Evolutionary conservation across 2,329 filamentous ascomycete genomes (phyloP).

Genomic region (Sclerotinia spermophila): DNA sequence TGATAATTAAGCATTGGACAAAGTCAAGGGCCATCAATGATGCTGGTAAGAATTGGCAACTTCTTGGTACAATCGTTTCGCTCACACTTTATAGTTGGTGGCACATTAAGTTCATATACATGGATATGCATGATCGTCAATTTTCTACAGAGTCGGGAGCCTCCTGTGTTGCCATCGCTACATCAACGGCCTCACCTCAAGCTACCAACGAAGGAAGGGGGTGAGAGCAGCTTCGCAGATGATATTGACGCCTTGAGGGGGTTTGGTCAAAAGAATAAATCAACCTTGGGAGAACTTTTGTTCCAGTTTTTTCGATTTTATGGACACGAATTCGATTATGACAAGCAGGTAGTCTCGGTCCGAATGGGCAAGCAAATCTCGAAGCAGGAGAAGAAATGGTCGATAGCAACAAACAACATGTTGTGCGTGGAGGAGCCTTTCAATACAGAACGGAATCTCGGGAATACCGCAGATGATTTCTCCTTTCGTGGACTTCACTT

Average conservation of each 20-base stretch:
- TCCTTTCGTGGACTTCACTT: slow-evolving; percentile 88
- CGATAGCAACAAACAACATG: slow-evolving; percentile 72
- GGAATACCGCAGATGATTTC: slow-evolving; percentile 93
- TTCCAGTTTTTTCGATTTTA: slow-evolving; percentile 97
- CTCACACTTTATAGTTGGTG: slow-evolving; percentile 62
- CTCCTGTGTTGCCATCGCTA: slow-evolving; percentile 79
- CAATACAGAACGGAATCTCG: slow-evolving; percentile 82
- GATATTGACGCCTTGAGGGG: slow-evolving; percentile 71
- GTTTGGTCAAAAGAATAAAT: slow-evolving; percentile 76
- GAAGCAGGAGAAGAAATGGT: slow-evolving; percentile 87
- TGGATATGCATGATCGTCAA: slow-evolving; percentile 99
- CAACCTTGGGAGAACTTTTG: slow-evolving; percentile 77
- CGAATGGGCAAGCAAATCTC: slow-evolving; percentile 73
- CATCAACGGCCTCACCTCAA: slow-evolving; percentile 69
- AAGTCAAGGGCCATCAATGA: slow-evolving; percentile 90
- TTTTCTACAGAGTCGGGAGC: slow-evolving; percentile 83
- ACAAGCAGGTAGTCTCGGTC: slow-evolving; percentile 79
- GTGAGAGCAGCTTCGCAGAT: slow-evolving; percentile 78
- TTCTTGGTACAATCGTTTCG: slow-evolving; percentile 10
- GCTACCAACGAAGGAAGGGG: slow-evolving; percentile 58
- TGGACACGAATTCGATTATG: slow-evolving; percentile 88
- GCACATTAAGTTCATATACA: slow-evolving; percentile 94
- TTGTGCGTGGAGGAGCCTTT: slow-evolving; percentile 97
- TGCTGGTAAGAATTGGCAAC: slow-evolving; percentile 69
- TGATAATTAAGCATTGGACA: slow-evolving; percentile 98